Evolutionary conservation across 306 rosid species (phyloP).

Genomic region (Quercus agrifolia): DNA sequence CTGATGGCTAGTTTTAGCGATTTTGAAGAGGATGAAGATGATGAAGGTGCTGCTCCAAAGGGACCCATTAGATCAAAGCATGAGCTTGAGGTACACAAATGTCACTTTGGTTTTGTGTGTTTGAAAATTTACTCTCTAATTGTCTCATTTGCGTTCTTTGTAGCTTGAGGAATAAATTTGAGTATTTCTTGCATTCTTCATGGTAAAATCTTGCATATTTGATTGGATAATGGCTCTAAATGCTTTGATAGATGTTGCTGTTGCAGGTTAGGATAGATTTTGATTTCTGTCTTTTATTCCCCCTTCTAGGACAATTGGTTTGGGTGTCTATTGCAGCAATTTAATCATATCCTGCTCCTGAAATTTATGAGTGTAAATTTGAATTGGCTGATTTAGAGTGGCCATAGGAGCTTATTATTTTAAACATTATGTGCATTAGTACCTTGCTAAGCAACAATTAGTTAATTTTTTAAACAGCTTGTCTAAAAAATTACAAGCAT

Average conservation of each 20-base stretch:
- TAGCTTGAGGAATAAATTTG: neutral
- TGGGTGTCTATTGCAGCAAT: neutral
- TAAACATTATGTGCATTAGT: neutral
- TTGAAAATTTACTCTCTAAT: neutral
- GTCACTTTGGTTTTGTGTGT: neutral
- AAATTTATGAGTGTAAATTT: neutral
- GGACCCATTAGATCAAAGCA: conserved; percentile 64
- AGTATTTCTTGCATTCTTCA: neutral
- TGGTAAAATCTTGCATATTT: neutral
- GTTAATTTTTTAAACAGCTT: too few relatives aligned
- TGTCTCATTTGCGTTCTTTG: conserved; percentile 6
- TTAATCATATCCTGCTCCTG: neutral
- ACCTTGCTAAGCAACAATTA: neutral
- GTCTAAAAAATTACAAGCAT: too few relatives aligned
- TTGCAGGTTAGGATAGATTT: neutral
- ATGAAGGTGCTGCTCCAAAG: conserved; percentile 15
- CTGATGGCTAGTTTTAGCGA: conserved; percentile 27
- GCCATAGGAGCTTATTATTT: neutral
- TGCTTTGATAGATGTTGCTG: neutral
- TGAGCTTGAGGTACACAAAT: conserved; percentile 62
- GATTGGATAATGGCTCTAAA: neutral
- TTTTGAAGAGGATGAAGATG: conserved; percentile 14
- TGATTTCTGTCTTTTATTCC: neutral
- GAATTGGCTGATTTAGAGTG: neutral
- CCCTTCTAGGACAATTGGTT: neutral